phyloP scores from a whole-genome alignment of 169 alveolate species.

The Pseudocohnilembus persalinus region DNA sequence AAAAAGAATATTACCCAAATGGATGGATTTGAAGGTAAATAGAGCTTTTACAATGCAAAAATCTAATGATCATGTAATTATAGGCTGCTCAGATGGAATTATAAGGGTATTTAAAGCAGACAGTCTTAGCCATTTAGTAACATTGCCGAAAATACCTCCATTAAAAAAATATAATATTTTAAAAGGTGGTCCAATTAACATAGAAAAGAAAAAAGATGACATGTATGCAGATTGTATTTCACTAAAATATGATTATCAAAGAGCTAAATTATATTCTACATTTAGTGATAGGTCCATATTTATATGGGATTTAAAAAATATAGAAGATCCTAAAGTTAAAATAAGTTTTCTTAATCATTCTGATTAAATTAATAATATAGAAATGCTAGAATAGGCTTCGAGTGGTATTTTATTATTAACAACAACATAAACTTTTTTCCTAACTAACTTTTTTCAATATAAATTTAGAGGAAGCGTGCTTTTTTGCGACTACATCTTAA shows the following conservation, averaged over 20 bases:
- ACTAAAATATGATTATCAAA: conserved; percentile 38
- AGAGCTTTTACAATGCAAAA: conserved; percentile 54
- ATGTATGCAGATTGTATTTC: conserved; percentile 56
- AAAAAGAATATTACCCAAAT: conserved; percentile 60
- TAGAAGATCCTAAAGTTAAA: conserved; percentile 45
- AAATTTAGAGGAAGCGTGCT: conserved; percentile 41
- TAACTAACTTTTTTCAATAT: not conserved
- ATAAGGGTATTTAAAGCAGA: conserved; percentile 69
- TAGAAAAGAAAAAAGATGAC: conserved; percentile 30
- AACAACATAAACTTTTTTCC: conserved; percentile 1
- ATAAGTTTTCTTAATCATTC: conserved; percentile 54
- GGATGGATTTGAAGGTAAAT: conserved; percentile 76
- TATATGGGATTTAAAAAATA: conserved; percentile 59
- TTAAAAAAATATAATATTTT: conserved; percentile 65
- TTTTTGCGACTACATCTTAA: conserved; percentile 58
- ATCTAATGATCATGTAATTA: conserved; percentile 53
- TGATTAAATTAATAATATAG: conserved; percentile 52
- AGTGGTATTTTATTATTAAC: not conserved
- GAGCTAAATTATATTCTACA: conserved; percentile 31
- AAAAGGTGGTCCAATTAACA: conserved; percentile 35
- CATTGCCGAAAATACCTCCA: conserved; percentile 83
- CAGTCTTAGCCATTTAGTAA: conserved; percentile 60
- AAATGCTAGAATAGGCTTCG: conserved; percentile 31
- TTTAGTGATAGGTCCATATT: conserved; percentile 67
- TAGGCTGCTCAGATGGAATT: conserved; percentile 83